These are phyloP conservation scores for Candida tibetensis DNA, from an alignment of 805 yeast genomes.

Conservation along the genomic window DNA sequence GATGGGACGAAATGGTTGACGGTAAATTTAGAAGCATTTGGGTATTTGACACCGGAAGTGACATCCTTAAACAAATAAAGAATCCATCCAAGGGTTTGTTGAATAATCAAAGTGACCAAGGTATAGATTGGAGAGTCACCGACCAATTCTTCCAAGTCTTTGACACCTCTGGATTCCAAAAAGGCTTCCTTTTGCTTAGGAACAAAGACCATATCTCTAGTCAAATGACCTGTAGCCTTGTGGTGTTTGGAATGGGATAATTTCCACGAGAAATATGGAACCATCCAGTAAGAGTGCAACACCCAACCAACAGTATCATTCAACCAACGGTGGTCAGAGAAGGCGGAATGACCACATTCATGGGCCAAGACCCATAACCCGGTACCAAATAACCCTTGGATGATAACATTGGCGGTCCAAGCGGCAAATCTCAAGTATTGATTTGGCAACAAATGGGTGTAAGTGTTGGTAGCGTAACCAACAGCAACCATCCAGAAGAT, in stretches of 20 bases:
- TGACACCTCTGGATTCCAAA: conserved; percentile 29
- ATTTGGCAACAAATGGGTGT: conserved; percentile 32
- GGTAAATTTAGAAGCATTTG: conserved; percentile 40
- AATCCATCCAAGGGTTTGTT: conserved; percentile 57
- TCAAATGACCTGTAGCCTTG: conserved; percentile 60
- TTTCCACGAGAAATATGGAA: conserved; percentile 65
- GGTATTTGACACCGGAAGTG: conserved; percentile 51
- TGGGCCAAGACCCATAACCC: conserved; percentile 65
- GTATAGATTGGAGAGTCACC: conserved; percentile 57
- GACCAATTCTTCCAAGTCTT: conserved; percentile 42
- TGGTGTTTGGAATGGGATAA: conserved; percentile 60
- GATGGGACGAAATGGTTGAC: conserved; percentile 55
- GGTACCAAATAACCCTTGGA: conserved; percentile 49
- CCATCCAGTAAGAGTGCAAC: conserved; percentile 53
- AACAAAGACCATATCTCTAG: conserved; percentile 58
- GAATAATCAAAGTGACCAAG: conserved; percentile 42
- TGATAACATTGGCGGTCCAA: conserved; percentile 40
- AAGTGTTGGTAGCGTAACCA: conserved; percentile 42
- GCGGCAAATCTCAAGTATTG: conserved; percentile 33
- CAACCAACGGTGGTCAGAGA: conserved; percentile 50
- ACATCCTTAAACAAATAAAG: conserved; percentile 46
- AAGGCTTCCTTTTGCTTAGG: conserved; percentile 52
- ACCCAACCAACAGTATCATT: conserved; percentile 62
- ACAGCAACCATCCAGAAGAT: conserved; percentile 41
- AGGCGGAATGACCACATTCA: conserved; percentile 65